These are phyloP conservation scores for Chrysanthemum seticuspe DNA, from an alignment of 129 eudicot species.

Conservation along the genomic window DNA sequence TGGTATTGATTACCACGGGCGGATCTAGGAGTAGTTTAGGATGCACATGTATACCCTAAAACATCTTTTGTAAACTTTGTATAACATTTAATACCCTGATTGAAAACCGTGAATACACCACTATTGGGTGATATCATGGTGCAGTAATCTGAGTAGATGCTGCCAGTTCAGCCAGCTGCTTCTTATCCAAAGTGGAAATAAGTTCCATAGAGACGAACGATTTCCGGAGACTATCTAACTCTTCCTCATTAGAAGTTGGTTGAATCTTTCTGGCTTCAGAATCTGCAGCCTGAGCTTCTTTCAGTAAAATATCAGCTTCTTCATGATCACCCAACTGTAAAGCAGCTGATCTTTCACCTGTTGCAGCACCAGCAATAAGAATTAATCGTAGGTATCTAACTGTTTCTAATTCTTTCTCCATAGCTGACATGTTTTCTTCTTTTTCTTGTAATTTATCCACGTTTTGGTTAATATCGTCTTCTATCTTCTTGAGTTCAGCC, in stretches of 20 bases:
- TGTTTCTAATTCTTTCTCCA: constrained; percentile 61
- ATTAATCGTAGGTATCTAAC: constrained; percentile 57
- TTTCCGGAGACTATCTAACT: constrained; percentile 33
- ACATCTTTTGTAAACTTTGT: background rate
- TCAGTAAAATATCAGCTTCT: constrained; percentile 65
- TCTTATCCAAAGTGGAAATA: constrained; percentile 53
- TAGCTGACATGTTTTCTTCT: constrained; percentile 46
- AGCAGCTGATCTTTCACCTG: constrained; percentile 57
- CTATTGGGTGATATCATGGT: background rate
- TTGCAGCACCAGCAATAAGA: constrained; percentile 54
- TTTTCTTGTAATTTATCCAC: constrained; percentile 46
- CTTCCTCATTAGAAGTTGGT: constrained; percentile 30
- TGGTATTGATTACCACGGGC: background rate
- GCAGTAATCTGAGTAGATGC: constrained; percentile 35
- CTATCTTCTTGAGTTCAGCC: constrained; percentile 48
- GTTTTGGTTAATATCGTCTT: constrained; percentile 42
- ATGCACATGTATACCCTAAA: background rate
- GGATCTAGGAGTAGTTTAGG: background rate
- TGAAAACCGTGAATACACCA: background rate
- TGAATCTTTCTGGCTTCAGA: constrained; percentile 59
- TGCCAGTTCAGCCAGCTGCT: constrained; percentile 51
- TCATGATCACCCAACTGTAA: constrained; percentile 57
- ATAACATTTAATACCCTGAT: background rate
- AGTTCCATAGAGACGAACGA: constrained; percentile 63
- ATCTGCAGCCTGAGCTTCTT: constrained; percentile 68